These are phyloP conservation scores for Trichoderma erinaceum DNA, from an alignment of 495 filamentous ascomycete genomes.

Conservation along the genomic window DNA sequence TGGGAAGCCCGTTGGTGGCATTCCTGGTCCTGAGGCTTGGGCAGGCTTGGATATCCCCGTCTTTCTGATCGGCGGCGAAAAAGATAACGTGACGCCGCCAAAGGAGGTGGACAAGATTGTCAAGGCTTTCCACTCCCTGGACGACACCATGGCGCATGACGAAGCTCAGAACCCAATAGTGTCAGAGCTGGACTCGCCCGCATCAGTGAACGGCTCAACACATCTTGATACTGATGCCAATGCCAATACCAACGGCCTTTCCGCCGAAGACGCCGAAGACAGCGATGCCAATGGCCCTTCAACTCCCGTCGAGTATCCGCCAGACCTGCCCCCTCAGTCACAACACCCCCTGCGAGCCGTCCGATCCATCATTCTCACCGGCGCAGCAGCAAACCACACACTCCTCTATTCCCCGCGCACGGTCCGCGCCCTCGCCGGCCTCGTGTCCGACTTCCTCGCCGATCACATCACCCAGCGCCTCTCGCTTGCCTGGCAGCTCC, in stretches of 20 bases:
- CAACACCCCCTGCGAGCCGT: constrained; percentile 47
- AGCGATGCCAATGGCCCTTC: constrained; percentile 37
- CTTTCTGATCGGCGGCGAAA: constrained; percentile 70
- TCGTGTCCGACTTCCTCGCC: constrained; percentile 76
- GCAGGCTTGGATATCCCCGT: constrained; percentile 63
- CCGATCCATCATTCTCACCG: constrained; percentile 64
- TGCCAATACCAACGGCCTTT: constrained; percentile 28
- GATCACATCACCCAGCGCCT: constrained; percentile 70
- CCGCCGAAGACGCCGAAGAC: constrained; percentile 23
- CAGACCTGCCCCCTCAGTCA: constrained; percentile 38
- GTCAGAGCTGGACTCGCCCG: not conserved
- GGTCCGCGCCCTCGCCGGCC: constrained; percentile 67
- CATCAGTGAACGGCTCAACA: constrained; percentile 27
- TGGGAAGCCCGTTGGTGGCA: constrained; percentile 49
- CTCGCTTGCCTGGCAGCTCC: constrained; percentile 81
- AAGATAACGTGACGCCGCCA: constrained; percentile 67
- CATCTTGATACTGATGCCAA: constrained; percentile 24
- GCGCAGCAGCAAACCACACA: constrained; percentile 77
- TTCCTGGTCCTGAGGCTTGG: constrained; percentile 70
- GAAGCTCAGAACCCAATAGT: not conserved
- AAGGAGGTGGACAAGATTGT: constrained; percentile 64
- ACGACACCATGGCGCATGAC: constrained; percentile 33
- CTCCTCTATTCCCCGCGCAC: constrained; percentile 74
- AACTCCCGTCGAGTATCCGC: constrained; percentile 32
- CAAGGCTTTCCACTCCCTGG: constrained; percentile 23